These are phyloP conservation scores for Elongisporangium undulatum DNA, from an alignment of 352 stramenopile species.

Conservation along the genomic window DNA sequence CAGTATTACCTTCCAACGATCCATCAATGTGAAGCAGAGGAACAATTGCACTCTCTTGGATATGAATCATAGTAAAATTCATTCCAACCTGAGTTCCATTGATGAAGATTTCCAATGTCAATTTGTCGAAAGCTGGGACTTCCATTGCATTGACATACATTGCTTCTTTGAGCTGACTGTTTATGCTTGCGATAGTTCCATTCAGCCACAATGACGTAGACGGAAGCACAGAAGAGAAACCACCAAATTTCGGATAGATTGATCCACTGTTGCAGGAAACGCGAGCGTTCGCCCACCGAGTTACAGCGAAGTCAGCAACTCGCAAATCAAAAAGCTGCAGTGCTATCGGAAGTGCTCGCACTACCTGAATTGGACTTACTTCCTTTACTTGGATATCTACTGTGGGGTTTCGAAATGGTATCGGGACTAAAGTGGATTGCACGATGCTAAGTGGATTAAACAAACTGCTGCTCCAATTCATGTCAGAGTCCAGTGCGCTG, in stretches of 20 bases:
- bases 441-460: slow-evolving; percentile 1
- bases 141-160: not conserved
- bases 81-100: not conserved
- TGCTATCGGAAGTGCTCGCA: not conserved
- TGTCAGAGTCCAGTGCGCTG: not conserved
- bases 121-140: not conserved
- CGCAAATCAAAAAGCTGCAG: not conserved
- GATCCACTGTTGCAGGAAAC: not conserved
- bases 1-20: slow-evolving; percentile 17
- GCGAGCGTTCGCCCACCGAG: not conserved
- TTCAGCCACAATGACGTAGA: not conserved
- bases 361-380: not conserved
- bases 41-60: not conserved
- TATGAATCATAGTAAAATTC: not conserved
- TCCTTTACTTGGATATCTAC: not conserved
- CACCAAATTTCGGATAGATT: not conserved
- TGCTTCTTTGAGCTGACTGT: not conserved
- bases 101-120: not conserved
- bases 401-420: not conserved
- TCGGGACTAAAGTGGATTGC: not conserved
- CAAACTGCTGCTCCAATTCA: not conserved
- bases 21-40: slow-evolving; percentile 11
- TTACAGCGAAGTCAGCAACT: not conserved
- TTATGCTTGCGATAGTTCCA: not conserved
- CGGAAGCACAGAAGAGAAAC: not conserved